A percentile compares a stretch with the other conserved stretches of the same genome.
Conservation (phyloP, 1,284 basidiomycete genomes). For the Cryptococcus sp. region DNA sequence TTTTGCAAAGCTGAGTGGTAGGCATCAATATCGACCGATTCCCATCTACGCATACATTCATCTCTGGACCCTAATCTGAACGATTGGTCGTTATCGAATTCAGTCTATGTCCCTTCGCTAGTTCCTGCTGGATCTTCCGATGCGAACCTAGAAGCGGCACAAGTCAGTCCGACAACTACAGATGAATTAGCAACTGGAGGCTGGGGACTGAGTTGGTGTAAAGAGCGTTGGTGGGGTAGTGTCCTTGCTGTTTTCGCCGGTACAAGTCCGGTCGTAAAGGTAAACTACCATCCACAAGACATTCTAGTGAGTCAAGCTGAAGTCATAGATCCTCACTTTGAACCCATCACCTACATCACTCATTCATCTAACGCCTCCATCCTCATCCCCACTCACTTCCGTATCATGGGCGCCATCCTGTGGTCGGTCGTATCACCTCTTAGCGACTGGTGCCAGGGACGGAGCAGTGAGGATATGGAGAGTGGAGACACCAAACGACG, state of each 20-base stretch:
- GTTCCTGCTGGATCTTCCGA: slow-evolving; percentile 27
- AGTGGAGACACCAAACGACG: slow-evolving; percentile 51
- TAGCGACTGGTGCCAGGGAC: slow-evolving; percentile 81
- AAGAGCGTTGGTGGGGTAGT: slow-evolving; percentile 89
- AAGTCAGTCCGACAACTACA: neutral
- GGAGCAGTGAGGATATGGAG: slow-evolving; percentile 85
- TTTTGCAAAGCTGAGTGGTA: slow-evolving; percentile 32
- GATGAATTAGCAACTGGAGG: slow-evolving; percentile 68
- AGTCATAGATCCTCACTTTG: slow-evolving; percentile 49
- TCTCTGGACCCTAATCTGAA: slow-evolving; percentile 76
- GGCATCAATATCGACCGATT: slow-evolving; percentile 84
- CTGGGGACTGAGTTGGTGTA: slow-evolving; percentile 90
- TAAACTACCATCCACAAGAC: slow-evolving; percentile 37
- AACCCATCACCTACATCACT: slow-evolving; percentile 45
- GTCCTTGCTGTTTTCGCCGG: slow-evolving; percentile 72
- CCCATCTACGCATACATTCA: slow-evolving; percentile 79
- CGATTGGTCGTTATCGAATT: slow-evolving; percentile 73
- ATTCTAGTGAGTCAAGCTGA: neutral
- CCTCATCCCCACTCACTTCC: slow-evolving; percentile 58
- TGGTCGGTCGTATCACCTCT: slow-evolving; percentile 82
- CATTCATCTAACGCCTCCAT: slow-evolving; percentile 37
- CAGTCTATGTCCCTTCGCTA: slow-evolving; percentile 65
- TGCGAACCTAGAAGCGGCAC: slow-evolving; percentile 10
- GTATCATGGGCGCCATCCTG: slow-evolving; percentile 88
- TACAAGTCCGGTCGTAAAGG: slow-evolving; percentile 67